Conservation (phyloP, 768 basidiomycete species). For the Cantharellus anzutake region DNA sequence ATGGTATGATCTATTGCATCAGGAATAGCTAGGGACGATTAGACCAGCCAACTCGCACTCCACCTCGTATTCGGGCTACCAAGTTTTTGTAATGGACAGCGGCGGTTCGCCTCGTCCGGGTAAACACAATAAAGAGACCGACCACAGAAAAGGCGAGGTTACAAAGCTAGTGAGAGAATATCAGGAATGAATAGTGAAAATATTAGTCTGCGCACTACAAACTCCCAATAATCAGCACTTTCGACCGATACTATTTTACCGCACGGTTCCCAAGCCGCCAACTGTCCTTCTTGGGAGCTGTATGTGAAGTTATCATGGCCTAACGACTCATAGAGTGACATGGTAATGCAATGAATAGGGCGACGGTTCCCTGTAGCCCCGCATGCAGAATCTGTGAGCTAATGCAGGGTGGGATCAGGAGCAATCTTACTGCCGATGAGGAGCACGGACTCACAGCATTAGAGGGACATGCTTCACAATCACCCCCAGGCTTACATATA, state of each 20-base stretch:
- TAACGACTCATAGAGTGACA: not conserved
- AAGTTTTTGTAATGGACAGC: constrained; percentile 61
- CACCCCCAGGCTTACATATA: not conserved
- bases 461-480: constrained; percentile 4
- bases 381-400: constrained; percentile 81
- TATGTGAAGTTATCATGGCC: not conserved
- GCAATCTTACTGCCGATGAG: not conserved
- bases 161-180: constrained; percentile 9
- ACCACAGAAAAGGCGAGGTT: constrained; percentile 54
- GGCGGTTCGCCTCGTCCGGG: constrained; percentile 48
- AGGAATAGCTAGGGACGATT: not conserved
- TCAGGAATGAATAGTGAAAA: constrained; percentile 1
- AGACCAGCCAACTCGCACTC: not conserved
- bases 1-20: no score
- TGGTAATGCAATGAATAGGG: constrained; percentile 55
- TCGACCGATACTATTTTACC: constrained; percentile 68
- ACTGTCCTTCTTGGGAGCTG: constrained; percentile 30
- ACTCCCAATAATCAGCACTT: constrained; percentile 78
- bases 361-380: constrained; percentile 91
- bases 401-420: not conserved
- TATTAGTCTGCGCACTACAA: constrained; percentile 37
- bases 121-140: constrained; percentile 44
- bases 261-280: constrained; percentile 58
- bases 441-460: not conserved
- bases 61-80: constrained; percentile 48